Percentiles rank a stretch among this genome's conserved stretches.
These are phyloP conservation scores for Globisporangium alternatum DNA, from an alignment of 352 stramenopile genomes.

Conservation along the genomic window DNA sequence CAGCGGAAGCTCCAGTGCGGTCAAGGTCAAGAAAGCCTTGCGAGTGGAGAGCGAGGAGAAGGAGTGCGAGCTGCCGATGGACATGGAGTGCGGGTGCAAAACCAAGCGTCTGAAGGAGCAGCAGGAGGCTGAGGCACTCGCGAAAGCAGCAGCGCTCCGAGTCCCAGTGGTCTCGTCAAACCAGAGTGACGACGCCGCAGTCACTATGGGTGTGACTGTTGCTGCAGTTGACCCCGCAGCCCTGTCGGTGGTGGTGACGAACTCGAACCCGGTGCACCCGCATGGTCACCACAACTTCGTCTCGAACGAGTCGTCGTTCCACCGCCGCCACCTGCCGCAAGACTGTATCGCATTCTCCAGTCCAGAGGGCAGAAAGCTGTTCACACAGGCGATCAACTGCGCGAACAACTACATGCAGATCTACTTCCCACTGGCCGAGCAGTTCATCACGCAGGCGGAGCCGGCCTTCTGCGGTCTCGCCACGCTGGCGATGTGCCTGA, in stretches of 20 bases:
- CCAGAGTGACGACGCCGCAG: background rate
- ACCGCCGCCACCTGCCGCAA: slow-evolving; percentile 49
- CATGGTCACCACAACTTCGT: background rate
- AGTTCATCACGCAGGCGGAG: slow-evolving; percentile 90
- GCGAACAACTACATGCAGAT: slow-evolving; percentile 73
- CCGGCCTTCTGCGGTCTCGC: slow-evolving; percentile 89
- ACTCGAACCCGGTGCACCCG: background rate
- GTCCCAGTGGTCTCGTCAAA: slow-evolving; percentile 11
- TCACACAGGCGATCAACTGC: slow-evolving; percentile 47
- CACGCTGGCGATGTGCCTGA: slow-evolving; percentile 78
- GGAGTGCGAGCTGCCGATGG: slow-evolving; percentile 42
- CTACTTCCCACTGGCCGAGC: slow-evolving; percentile 91
- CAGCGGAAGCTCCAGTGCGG: background rate
- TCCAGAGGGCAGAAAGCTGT: slow-evolving; percentile 47
- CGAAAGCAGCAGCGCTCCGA: slow-evolving; percentile 12
- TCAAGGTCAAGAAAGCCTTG: background rate
- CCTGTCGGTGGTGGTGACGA: slow-evolving; percentile 4
- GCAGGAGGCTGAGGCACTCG: slow-evolving; percentile 32
- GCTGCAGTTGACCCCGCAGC: background rate
- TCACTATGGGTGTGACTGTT: background rate
- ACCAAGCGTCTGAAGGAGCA: slow-evolving; percentile 35
- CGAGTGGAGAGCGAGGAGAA: slow-evolving; percentile 10
- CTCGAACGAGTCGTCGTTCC: slow-evolving; percentile 39
- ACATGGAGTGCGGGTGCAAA: slow-evolving; percentile 54
- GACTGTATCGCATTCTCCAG: slow-evolving; percentile 53